phyloP scores from a whole-genome alignment of 2,329 filamentous ascomycete genomes.

The Xylariaceae sp. region DNA sequence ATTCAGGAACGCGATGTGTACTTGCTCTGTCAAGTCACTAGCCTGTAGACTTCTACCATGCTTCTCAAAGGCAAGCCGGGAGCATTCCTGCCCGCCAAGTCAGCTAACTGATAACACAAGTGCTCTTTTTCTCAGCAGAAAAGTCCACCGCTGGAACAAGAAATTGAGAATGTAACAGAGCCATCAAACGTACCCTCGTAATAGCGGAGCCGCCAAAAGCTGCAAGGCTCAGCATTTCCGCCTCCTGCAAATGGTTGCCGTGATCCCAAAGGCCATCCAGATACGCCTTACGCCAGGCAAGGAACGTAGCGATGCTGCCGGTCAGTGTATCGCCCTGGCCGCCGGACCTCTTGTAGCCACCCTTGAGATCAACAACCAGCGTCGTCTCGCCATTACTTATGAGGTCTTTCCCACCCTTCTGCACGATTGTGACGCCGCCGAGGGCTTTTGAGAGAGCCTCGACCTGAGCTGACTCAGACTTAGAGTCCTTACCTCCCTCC shows the following conservation, averaged over 20 bases:
- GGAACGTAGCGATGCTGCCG: conserved; percentile 83
- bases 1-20: conserved; percentile 80
- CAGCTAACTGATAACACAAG: neutral
- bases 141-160: neutral
- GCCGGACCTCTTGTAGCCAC: conserved; percentile 87
- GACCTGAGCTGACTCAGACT: conserved; percentile 58
- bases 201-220: conserved; percentile 88
- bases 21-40: conserved; percentile 89
- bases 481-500: conserved; percentile 18
- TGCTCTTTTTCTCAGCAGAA: neutral
- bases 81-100: conserved; percentile 69
- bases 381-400: conserved; percentile 82
- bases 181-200: conserved; percentile 69
- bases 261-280: conserved; percentile 81
- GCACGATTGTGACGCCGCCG: conserved; percentile 87
- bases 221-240: conserved; percentile 74
- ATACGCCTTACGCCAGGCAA: conserved; percentile 90
- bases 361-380: conserved; percentile 77
- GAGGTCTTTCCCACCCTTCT: conserved; percentile 84
- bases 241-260: conserved; percentile 54
- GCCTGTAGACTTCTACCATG: conserved; percentile 90
- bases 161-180: neutral
- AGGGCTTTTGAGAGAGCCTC: conserved; percentile 75
- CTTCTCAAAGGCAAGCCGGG: conserved; percentile 82
- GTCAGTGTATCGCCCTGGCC: conserved; percentile 97